These are phyloP conservation scores for Leccinum truebloodii DNA, from an alignment of 768 basidiomycete genomes.

Conservation along the genomic window DNA sequence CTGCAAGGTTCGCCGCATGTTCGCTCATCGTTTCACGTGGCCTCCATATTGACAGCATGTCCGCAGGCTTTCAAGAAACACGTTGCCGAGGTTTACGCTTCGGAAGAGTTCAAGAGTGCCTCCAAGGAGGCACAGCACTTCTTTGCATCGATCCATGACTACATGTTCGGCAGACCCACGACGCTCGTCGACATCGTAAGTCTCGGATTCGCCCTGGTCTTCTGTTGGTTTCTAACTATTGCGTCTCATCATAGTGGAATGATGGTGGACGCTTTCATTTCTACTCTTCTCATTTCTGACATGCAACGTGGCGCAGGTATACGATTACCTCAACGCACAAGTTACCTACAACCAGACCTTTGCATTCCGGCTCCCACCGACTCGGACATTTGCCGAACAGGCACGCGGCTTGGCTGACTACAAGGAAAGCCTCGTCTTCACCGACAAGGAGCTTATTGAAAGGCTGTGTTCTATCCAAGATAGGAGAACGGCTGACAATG, in stretches of 20 bases:
- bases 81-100: conserved; percentile 59
- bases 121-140: conserved; percentile 59
- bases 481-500: too few species aligned
- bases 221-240: conserved; percentile 14
- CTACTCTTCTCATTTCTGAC: conserved; percentile 12
- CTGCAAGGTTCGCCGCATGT: conserved; percentile 45
- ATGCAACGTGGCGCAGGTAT: conserved; percentile 46
- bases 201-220: conserved; percentile 9
- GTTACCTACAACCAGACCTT: conserved; percentile 82
- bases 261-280: conserved; percentile 41
- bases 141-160: conserved; percentile 64
- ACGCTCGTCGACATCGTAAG: conserved; percentile 66
- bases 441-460: conserved; percentile 56
- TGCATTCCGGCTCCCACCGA: conserved; percentile 72
- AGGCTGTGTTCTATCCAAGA: too few species aligned
- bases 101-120: conserved; percentile 62
- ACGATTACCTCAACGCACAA: conserved; percentile 78
- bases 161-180: conserved; percentile 64
- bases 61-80: conserved; percentile 65
- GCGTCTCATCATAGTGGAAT: conserved; percentile 60
- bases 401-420: conserved; percentile 72
- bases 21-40: conserved; percentile 41
- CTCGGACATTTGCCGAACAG: conserved; percentile 56
- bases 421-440: conserved; percentile 78
- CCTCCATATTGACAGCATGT: conserved; percentile 2